Conservation (phyloP, 805 yeast species). For the Saturnispora silvae region DNA sequence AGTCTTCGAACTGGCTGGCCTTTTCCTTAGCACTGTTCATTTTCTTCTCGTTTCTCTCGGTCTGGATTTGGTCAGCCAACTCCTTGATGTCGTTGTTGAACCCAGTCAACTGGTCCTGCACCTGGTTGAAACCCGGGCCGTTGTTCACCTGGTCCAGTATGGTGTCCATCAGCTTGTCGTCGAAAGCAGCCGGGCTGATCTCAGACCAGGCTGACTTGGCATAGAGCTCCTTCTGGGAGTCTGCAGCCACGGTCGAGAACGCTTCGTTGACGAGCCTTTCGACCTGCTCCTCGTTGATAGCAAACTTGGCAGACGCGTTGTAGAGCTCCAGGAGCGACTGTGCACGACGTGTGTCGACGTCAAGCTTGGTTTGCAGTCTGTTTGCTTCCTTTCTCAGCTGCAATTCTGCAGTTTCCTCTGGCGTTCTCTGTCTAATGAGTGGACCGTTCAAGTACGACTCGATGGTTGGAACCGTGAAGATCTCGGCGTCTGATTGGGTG, state of each 20-base stretch:
- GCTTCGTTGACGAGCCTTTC: slow-evolving; percentile 48
- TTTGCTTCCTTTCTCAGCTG: slow-evolving; percentile 56
- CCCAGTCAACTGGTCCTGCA: slow-evolving; percentile 24
- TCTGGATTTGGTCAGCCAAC: slow-evolving; percentile 17
- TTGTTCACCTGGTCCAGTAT: slow-evolving; percentile 23
- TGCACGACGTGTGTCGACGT: slow-evolving; percentile 42
- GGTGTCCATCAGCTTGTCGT: slow-evolving; percentile 19
- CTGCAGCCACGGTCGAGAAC: slow-evolving; percentile 22
- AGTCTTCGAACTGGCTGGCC: slow-evolving; percentile 6
- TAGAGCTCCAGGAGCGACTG: slow-evolving; percentile 55
- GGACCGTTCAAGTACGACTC: slow-evolving; percentile 59
- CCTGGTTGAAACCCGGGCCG: slow-evolving; percentile 25
- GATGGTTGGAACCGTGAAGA: slow-evolving; percentile 71
- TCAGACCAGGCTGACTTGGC: slow-evolving; percentile 13
- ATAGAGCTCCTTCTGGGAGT: slow-evolving; percentile 6
- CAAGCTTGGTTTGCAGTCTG: slow-evolving; percentile 45
- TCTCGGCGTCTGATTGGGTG: slow-evolving; percentile 40
- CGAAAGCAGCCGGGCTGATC: slow-evolving; percentile 17
- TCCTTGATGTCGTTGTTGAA: slow-evolving; percentile 17
- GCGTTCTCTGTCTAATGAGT: slow-evolving; percentile 60
- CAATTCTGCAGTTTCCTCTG: slow-evolving; percentile 51
- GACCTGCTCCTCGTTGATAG: slow-evolving; percentile 61
- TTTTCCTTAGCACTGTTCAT: slow-evolving; percentile 19
- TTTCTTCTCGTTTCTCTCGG: slow-evolving; percentile 15
- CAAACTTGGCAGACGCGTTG: slow-evolving; percentile 57